phyloP scores from a whole-genome alignment of 768 basidiomycete species.

The Tricholoma sp. region DNA sequence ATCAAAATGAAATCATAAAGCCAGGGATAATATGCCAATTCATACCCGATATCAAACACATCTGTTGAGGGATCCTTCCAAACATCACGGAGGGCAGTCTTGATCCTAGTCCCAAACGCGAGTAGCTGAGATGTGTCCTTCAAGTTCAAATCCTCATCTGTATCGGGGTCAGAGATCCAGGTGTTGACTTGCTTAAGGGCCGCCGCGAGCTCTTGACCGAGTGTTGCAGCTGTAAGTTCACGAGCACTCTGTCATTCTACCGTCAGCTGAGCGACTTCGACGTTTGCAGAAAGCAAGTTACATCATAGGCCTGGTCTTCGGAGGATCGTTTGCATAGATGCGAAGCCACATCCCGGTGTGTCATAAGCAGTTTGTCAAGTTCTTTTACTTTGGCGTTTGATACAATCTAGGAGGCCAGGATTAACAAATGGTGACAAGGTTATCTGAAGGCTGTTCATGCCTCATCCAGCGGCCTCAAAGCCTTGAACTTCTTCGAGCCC shows the following conservation, averaged over 20 bases:
- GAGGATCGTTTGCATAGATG: constrained; percentile 68
- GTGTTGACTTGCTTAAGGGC: constrained; percentile 55
- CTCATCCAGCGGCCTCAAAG: constrained; percentile 65
- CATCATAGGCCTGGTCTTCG: constrained; percentile 79
- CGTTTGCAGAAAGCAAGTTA: constrained; percentile 27
- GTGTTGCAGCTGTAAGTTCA: constrained; percentile 72
- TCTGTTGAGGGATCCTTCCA: constrained; percentile 69
- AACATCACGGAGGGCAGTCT: constrained; percentile 58
- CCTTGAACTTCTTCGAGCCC: constrained; percentile 30
- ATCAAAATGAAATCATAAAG: background rate
- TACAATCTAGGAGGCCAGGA: constrained; percentile 40
- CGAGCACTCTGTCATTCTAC: constrained; percentile 60
- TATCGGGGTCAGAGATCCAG: constrained; percentile 42
- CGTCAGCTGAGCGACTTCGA: constrained; percentile 3
- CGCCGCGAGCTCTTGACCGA: constrained; percentile 79
- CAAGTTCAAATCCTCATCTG: constrained; percentile 40
- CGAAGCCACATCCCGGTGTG: constrained; percentile 59
- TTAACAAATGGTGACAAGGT: background rate
- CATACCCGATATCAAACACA: constrained; percentile 80
- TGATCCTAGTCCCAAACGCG: constrained; percentile 52
- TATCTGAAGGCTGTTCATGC: constrained; percentile 29
- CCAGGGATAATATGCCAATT: background rate
- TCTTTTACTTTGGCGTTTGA: constrained; percentile 41
- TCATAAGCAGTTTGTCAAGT: constrained; percentile 53
- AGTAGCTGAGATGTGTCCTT: constrained; percentile 37